These are phyloP conservation scores for Penicilliopsis zonata DNA, from an alignment of 495 filamentous ascomycete genomes.

Conservation along the genomic window DNA sequence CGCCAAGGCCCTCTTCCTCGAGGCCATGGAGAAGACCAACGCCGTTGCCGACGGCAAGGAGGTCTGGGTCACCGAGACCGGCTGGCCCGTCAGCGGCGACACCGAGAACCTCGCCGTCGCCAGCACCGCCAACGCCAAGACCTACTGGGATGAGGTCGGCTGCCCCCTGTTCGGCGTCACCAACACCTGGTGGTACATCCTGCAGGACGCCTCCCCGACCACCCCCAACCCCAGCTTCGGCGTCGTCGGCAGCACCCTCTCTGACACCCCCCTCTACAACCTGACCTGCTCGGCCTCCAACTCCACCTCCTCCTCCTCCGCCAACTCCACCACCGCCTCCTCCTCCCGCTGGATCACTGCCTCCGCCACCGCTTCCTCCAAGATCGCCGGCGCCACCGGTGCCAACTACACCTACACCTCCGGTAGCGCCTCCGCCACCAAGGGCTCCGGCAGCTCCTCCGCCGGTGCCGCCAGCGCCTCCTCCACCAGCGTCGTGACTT, in stretches of 20 bases:
- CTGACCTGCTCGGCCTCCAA: conserved; percentile 40
- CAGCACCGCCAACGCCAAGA: conserved; percentile 55
- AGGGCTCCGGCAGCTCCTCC: conserved; percentile 1
- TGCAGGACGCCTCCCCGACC: conserved; percentile 48
- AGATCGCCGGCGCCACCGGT: conserved; percentile 4
- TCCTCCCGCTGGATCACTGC: conserved; percentile 7
- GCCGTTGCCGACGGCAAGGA: conserved; percentile 49
- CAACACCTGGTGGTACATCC: conserved; percentile 68
- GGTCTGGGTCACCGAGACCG: conserved; percentile 87
- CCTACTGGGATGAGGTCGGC: conserved; percentile 67
- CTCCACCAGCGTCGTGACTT: conserved; percentile 9
- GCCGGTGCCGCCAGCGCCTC: conserved; percentile 4
- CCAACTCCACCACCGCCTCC: conserved; percentile 10
- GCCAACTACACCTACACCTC: conserved; percentile 1
- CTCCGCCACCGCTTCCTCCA: conserved; percentile 4
- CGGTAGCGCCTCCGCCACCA: conserved; percentile 5
- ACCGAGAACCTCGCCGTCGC: conserved; percentile 50
- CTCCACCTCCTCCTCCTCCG: conserved; percentile 9
- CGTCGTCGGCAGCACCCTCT: conserved; percentile 38
- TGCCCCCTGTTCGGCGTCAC: conserved; percentile 55
- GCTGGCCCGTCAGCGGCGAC: conserved; percentile 65
- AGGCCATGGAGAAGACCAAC: conserved; percentile 46
- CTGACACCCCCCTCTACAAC: conserved; percentile 49
- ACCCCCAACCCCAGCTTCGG: conserved; percentile 63
- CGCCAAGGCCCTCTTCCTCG: conserved; percentile 50